Conservation (phyloP, 345 rosid genomes). For the thale cress (Arabidopsis thaliana) region DNA sequence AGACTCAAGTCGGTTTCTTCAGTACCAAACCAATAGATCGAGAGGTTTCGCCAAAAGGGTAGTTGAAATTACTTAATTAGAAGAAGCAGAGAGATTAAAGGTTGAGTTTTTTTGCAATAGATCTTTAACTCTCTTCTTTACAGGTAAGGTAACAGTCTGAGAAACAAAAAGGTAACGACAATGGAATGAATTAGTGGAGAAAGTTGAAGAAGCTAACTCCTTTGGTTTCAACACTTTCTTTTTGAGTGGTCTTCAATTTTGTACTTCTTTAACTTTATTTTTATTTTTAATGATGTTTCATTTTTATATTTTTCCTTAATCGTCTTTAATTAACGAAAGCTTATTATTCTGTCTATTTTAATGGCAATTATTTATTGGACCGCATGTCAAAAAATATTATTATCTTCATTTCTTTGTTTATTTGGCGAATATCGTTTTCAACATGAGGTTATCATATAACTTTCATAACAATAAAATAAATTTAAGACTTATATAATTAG, state of each 20-base stretch:
- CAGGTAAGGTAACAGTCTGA: constrained; percentile 43
- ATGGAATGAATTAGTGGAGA: constrained; percentile 34
- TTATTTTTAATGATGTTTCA: not conserved
- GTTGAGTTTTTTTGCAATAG: constrained; percentile 12
- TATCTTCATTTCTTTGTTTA: not conserved
- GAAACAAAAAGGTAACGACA: constrained; percentile 41
- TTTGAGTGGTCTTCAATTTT: constrained; percentile 37
- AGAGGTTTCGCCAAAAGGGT: constrained; percentile 8
- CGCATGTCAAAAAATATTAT: not conserved
- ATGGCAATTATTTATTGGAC: constrained; percentile 31
- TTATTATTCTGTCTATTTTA: not conserved
- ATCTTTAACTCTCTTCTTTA: constrained; percentile 24
- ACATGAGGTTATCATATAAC: constrained; percentile 10
- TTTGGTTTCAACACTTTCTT: constrained; percentile 25
- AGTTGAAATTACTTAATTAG: constrained; percentile 5
- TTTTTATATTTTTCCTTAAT: not conserved
- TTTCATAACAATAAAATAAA: not conserved
- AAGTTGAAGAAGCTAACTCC: constrained; percentile 30
- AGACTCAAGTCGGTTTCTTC: constrained; percentile 18
- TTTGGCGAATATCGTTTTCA: not conserved
- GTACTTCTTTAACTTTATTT: not conserved
- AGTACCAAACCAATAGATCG: constrained; percentile 30
- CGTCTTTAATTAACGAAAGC: not conserved
- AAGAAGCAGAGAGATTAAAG: constrained; percentile 29
- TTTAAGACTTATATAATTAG: not conserved